These are phyloP conservation scores for Lactarius deliciosus DNA, from an alignment of 768 basidiomycete species.

Conservation along the genomic window DNA sequence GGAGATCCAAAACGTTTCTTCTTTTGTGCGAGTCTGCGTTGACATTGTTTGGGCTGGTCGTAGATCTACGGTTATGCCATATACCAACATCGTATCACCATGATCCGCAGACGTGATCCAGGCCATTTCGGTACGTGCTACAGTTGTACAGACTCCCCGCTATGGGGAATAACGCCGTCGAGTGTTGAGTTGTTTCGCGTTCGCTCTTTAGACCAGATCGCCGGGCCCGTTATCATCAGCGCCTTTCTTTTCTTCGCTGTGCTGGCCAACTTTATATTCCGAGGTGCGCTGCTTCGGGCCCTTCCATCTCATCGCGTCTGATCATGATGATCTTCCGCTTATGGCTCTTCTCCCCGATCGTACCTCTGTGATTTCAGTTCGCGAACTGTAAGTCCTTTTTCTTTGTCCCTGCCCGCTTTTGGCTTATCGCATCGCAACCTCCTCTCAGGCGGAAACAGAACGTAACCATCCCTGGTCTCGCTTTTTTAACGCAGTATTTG, in stretches of 20 bases:
- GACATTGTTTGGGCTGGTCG: background rate
- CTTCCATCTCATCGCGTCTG: background rate
- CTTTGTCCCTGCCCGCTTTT: background rate
- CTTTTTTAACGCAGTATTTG: conserved; percentile 21
- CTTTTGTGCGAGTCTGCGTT: background rate
- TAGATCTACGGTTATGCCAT: conserved; percentile 84
- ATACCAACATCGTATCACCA: conserved; percentile 85
- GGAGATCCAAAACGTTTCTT: background rate
- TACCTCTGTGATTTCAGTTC: conserved; percentile 19
- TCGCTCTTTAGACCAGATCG: conserved; percentile 60
- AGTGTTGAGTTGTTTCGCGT: conserved; percentile 2
- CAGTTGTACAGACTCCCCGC: background rate
- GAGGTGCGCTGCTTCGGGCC: conserved; percentile 48
- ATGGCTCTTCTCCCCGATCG: background rate
- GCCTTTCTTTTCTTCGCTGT: conserved; percentile 83
- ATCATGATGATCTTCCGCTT: conserved; percentile 6
- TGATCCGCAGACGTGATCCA: conserved; percentile 87
- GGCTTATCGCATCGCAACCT: background rate
- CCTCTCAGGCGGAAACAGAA: conserved; percentile 21
- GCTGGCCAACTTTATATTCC: conserved; percentile 82
- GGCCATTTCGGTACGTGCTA: conserved; percentile 73
- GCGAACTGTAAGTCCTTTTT: conserved; percentile 24
- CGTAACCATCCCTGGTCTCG: conserved; percentile 27
- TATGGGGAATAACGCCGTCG: background rate
- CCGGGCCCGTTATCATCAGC: conserved; percentile 83